Evolutionary conservation across 2,329 filamentous ascomycete species (phyloP), one percentile per base, ranked within the genome.

Genomic region (Colletotrichum sp.): DNA sequence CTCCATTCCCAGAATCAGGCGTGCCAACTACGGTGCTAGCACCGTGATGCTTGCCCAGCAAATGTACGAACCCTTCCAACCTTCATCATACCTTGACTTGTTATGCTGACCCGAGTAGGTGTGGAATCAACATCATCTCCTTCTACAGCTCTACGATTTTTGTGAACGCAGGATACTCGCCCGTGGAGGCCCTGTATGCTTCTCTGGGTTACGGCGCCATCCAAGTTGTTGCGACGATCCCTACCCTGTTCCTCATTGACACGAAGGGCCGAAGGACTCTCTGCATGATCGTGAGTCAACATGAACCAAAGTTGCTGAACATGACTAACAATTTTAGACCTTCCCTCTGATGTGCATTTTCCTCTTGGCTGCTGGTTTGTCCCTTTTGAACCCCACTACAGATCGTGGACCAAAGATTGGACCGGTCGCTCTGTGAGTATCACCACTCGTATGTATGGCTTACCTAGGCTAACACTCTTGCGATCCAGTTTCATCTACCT

Each of bases 41-140:
- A 91, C 92, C 2, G 94, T 96, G 78, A 97, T 97, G 95, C 92
- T 94, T 79, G 92, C 91, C 1, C 93, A 94, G 83, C 92, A 94
- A 82, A 92, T 94, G 89, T 93, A 91, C 79, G 66, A 32, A 15
- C 28, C 32, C n/a, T 34, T n/a, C 26, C 24, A 61, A 18, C 10
- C 56, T 61, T 61, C 3, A n/a, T n/a, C 18, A 10, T 32, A 12
- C 26, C 18, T 13, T 3, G 28, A 5, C 1, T 34, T 32, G 6
- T 30, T 5, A 18, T 12, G 26, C 56, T 36, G 58, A 62, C 30
- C n/a, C 32, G 18, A 34, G 3, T 34, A 62, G 58, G 58, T 62
- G 58, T 6, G 58, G 90, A 81, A 89, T 94, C 83, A 94, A 94
- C 81, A 94, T 95, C 75, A 93, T 95, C 70, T 92, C 93, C 1